Evolutionary conservation across 225 moss, liverwort and hornwort species (phyloP).

Genomic region (Ulota crispa): DNA sequence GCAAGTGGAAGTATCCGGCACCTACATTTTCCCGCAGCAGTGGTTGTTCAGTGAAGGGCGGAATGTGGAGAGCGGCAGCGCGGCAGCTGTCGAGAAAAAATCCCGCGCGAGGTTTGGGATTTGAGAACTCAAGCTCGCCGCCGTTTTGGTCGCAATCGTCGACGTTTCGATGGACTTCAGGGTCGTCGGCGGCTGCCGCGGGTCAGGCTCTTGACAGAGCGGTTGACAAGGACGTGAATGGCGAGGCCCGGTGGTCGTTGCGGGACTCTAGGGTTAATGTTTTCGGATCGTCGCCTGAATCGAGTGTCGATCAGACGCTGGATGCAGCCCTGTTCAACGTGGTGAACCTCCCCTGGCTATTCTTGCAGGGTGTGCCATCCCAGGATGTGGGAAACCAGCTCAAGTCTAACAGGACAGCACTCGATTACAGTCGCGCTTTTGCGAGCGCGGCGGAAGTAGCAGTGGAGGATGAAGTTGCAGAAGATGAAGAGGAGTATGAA

Average conservation of each 20-base stretch:
- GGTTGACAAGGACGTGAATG: slow-evolving; percentile 41
- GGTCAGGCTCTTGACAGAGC: slow-evolving; percentile 37
- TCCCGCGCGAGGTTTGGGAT: slow-evolving; percentile 31
- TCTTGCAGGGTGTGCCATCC: slow-evolving; percentile 51
- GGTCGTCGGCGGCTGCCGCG: slow-evolving; percentile 43
- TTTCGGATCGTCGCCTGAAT: slow-evolving; percentile 14
- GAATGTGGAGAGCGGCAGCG: slow-evolving; percentile 70
- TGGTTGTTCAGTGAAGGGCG: slow-evolving; percentile 25
- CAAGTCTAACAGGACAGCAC: slow-evolving; percentile 17
- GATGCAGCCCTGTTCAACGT: slow-evolving; percentile 78
- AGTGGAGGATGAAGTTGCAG: slow-evolving; percentile 40
- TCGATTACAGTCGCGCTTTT: slow-evolving; percentile 49
- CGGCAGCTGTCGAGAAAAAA: slow-evolving; percentile 49
- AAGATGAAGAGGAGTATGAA: slow-evolving; percentile 29
- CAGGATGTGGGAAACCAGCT: slow-evolving; percentile 44
- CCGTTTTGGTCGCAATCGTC: slow-evolving; percentile 43
- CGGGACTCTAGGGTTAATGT: not conserved
- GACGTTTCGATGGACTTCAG: slow-evolving; percentile 47
- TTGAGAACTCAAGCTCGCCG: slow-evolving; percentile 21
- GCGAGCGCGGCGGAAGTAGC: slow-evolving; percentile 49
- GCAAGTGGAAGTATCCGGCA: not conserved
- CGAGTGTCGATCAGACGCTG: slow-evolving; percentile 64
- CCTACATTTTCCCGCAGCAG: not conserved
- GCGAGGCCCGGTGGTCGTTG: slow-evolving; percentile 36
- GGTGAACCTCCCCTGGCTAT: slow-evolving; percentile 85